Base-by-base conservation (phyloP, 306 rosid genomes). In the Fagus crenata region DNA sequence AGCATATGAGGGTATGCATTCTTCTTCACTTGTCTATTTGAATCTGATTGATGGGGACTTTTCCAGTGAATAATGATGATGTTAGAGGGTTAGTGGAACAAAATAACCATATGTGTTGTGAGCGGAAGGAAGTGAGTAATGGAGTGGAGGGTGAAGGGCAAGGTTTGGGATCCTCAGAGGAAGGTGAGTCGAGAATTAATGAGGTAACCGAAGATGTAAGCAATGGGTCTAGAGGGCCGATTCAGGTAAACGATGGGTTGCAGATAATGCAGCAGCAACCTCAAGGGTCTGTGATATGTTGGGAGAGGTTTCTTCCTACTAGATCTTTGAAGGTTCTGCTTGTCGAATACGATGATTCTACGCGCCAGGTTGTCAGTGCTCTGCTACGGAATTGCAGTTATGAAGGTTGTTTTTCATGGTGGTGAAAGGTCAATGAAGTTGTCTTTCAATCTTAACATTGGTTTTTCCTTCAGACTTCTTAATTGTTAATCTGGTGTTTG, bases 311-410 rank as follows among this genome's bases (percentile, higher is more conserved):
- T 81, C 93, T 89, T 17, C 93, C 90, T 28, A 60, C 81, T 35
- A 83, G 86, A 81, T 85, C 90, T 41, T 77, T 89, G 82, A 89
- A 87, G 74, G 90, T 89, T 77, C 76, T 89, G 81, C 84, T 89
- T 28, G 93, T 87, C 74, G 93, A 89, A 70, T 83, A 87, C 71
- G 93, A 89, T 75, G 93, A 87, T 65, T 87, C 90, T 14, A 89
- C 90, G 1, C 89, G 93, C 55, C 87, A 89, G 67, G 84, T 89
- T 72, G 89, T 89, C 67, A 69, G 84, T 64, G 93, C 93, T 77
- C 83, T 89, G 53, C 84, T 89, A 49, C 84, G 85, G 63, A 89
- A 89, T 71, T 89, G 93, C 79, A 67, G 87, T 73, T 89, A 87
- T 60, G 90, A 89, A 89, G 93, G 93, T 89, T 69, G 73, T 35